phyloP scores from a whole-genome alignment of 805 yeast genomes.

The Isabelozyma gotoi region DNA sequence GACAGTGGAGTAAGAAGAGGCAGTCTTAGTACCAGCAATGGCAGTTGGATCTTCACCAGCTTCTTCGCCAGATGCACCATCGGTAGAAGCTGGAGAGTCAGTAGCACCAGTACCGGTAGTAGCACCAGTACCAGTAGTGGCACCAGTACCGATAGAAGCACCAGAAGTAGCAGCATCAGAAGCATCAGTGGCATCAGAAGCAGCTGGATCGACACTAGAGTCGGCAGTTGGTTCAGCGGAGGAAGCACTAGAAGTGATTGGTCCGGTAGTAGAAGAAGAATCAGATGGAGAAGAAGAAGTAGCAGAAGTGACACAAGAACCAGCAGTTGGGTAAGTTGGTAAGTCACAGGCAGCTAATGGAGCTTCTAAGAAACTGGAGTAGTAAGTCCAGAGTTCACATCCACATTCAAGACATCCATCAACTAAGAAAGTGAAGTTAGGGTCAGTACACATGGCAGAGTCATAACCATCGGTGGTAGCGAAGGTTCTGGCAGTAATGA shows the following conservation, averaged over 20 bases:
- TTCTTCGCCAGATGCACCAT: conserved; percentile 6
- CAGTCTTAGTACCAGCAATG: neutral
- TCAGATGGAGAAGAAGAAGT: neutral
- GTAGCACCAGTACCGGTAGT: conserved; percentile 4
- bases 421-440: conserved; percentile 23
- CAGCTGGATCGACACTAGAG: neutral
- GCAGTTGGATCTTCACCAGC: conserved; percentile 8
- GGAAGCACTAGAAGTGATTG: neutral
- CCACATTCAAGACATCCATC: conserved; percentile 39
- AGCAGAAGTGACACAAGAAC: conserved; percentile 8
- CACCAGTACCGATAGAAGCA: conserved; percentile 12
- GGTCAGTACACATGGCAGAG: conserved; percentile 19
- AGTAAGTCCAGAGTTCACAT: conserved; percentile 39
- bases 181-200: neutral
- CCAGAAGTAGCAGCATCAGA: neutral
- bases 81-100: conserved; percentile 9
- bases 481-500: neutral
- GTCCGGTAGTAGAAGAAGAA: neutral
- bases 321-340: conserved; percentile 26
- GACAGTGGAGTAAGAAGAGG: conserved; percentile 11
- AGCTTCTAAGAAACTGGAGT: conserved; percentile 25
- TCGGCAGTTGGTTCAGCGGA: neutral
- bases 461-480: conserved; percentile 15
- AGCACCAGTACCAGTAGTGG: conserved; percentile 11
- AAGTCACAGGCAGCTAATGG: conserved; percentile 30